Conservation (phyloP, 345 rosid species). For the Cardamine resedifolia region DNA sequence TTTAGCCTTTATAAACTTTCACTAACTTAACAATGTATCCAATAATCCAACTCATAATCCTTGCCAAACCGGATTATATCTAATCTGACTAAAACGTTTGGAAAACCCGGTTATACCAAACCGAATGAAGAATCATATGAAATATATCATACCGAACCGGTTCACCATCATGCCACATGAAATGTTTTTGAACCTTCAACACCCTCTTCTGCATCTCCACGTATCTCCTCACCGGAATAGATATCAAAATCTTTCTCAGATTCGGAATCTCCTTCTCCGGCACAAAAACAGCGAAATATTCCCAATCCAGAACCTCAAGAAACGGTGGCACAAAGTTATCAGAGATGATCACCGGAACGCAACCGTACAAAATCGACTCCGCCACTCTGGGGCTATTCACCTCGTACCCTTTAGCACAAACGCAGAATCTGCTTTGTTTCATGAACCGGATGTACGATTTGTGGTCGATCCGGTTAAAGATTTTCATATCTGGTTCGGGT, state of each 20-base stretch:
- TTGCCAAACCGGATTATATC: neutral
- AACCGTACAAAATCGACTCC: conserved; percentile 69
- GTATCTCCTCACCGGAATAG: conserved; percentile 63
- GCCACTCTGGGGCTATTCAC: conserved; percentile 85
- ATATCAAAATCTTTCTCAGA: conserved; percentile 59
- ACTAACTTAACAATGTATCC: neutral
- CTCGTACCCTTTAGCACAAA: conserved; percentile 84
- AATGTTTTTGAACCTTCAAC: conserved; percentile 70
- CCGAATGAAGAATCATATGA: conserved; percentile 82
- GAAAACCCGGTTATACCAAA: conserved; percentile 74
- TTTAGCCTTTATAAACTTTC: neutral
- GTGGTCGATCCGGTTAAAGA: conserved; percentile 44
- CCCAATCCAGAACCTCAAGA: conserved; percentile 76
- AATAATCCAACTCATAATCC: neutral
- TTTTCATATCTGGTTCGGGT: conserved; percentile 65
- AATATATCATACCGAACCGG: conserved; percentile 71
- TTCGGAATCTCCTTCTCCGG: conserved; percentile 71
- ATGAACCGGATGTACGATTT: conserved; percentile 54
- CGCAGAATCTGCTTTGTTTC: conserved; percentile 78
- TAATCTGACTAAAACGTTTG: conserved; percentile 35
- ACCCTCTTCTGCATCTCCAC: conserved; percentile 62
- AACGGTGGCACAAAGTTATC: conserved; percentile 86
- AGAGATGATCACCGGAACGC: conserved; percentile 80
- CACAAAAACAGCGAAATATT: conserved; percentile 68
- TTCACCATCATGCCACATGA: conserved; percentile 70